These are phyloP conservation scores for Backusella mclennaniae DNA, from an alignment of 192 early-diverging fungal genomes.

Conservation along the genomic window DNA sequence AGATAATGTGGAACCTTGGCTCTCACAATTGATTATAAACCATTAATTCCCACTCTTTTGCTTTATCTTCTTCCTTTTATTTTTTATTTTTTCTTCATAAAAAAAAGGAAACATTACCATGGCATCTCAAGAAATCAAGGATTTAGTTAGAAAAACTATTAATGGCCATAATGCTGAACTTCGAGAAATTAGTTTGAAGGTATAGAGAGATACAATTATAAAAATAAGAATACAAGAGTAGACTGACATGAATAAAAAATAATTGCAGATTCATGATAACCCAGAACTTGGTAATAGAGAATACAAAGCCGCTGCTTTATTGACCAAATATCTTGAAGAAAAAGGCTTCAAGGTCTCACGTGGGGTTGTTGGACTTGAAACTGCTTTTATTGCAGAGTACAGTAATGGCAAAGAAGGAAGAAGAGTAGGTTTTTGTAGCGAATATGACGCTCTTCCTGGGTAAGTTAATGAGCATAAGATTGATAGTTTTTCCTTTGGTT, in stretches of 20 bases:
- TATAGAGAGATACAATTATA: slow-evolving; percentile 7
- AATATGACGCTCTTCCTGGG: slow-evolving; percentile 72
- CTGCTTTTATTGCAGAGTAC: slow-evolving; percentile 76
- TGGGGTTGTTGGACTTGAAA: slow-evolving; percentile 61
- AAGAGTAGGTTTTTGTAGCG: slow-evolving; percentile 49
- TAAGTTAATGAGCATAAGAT: neutral
- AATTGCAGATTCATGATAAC: slow-evolving; percentile 52
- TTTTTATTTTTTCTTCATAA: neutral
- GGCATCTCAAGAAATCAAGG: slow-evolving; percentile 12
- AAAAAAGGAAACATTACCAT: neutral
- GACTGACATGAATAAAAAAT: neutral
- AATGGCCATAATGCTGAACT: slow-evolving; percentile 29
- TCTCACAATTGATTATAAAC: neutral
- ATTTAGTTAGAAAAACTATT: slow-evolving; percentile 20
- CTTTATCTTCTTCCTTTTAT: neutral
- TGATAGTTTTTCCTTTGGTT: neutral
- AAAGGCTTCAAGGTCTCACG: slow-evolving; percentile 64
- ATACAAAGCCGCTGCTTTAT: slow-evolving; percentile 53
- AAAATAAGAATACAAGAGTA: neutral
- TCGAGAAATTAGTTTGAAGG: slow-evolving; percentile 45
- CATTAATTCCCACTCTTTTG: slow-evolving; percentile 3
- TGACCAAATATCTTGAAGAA: slow-evolving; percentile 63
- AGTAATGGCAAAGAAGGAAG: slow-evolving; percentile 41
- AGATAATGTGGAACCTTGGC: slow-evolving; percentile 2
- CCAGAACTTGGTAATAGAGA: slow-evolving; percentile 60